Evolutionary conservation across 495 filamentous ascomycete genomes (phyloP).

Genomic region (Xanthoparmelia taractica): DNA sequence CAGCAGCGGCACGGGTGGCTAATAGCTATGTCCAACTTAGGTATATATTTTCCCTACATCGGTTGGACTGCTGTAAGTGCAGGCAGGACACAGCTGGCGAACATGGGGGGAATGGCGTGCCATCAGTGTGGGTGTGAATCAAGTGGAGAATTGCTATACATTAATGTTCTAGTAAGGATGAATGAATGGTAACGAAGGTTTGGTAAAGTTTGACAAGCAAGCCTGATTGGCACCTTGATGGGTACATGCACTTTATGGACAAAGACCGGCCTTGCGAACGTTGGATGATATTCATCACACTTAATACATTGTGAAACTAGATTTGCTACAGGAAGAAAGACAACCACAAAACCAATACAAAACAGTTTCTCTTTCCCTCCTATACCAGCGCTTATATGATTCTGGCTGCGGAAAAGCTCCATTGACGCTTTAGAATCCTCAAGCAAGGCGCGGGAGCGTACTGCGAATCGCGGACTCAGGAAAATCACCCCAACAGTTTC

Average conservation of each 20-base stretch:
- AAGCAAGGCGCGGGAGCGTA: background rate
- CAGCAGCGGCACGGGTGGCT: no score
- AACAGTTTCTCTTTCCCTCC: no score
- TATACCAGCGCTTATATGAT: no score
- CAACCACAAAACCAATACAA: no score
- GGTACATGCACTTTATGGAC: background rate
- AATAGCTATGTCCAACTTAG: no score
- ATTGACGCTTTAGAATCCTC: background rate
- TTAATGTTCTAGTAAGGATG: background rate
- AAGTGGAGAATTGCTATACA: background rate
- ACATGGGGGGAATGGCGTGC: background rate
- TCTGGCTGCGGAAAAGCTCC: background rate
- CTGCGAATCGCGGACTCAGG: background rate
- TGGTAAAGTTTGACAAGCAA: background rate
- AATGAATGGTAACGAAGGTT: background rate
- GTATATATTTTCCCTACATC: no score
- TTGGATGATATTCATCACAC: no score
- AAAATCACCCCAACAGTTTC: background rate
- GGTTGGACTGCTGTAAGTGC: no score
- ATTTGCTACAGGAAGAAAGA: no score
- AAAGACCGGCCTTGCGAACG: no score
- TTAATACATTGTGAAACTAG: no score
- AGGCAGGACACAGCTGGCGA: no score
- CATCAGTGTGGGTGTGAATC: background rate
- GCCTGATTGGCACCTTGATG: background rate